Conservation (phyloP, 1,284 basidiomycete species). For the Ceratobasidium sp. region DNA sequence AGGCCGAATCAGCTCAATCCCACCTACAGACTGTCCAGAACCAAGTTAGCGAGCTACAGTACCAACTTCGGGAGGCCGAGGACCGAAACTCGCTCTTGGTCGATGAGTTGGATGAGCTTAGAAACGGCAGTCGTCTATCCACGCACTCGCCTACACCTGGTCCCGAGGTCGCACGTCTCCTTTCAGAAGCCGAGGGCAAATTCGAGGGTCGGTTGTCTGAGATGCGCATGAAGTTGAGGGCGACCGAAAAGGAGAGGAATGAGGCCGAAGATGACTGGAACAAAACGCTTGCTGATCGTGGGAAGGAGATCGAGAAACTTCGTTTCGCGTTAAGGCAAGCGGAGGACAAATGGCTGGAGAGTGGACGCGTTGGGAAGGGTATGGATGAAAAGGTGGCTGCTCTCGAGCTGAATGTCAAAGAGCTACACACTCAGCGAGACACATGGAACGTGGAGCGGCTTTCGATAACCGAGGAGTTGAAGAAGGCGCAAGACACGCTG, state of each 20-base stretch:
- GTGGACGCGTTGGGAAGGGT: constrained; percentile 66
- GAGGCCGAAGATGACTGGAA: constrained; percentile 89
- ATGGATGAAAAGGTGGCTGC: constrained; percentile 67
- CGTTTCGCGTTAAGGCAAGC: constrained; percentile 66
- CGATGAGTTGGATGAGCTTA: constrained; percentile 72
- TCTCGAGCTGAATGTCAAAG: constrained; percentile 67
- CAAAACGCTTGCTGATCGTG: constrained; percentile 76
- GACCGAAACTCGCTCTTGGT: constrained; percentile 76
- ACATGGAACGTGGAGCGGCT: constrained; percentile 57
- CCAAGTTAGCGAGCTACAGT: constrained; percentile 83
- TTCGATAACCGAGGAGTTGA: constrained; percentile 50
- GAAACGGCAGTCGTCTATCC: constrained; percentile 40
- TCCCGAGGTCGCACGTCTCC: constrained; percentile 73
- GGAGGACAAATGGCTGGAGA: constrained; percentile 61
- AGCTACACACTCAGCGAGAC: constrained; percentile 63
- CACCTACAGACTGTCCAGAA: constrained; percentile 78
- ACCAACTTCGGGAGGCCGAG: constrained; percentile 80
- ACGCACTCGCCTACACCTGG: constrained; percentile 47
- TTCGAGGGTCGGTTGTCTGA: constrained; percentile 80
- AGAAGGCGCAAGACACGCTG: constrained; percentile 69
- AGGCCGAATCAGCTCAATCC: constrained; percentile 81
- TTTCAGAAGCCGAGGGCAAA: constrained; percentile 79
- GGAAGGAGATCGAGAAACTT: constrained; percentile 80
- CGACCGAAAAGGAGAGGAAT: constrained; percentile 75
- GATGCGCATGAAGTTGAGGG: constrained; percentile 66